These are phyloP conservation scores for Macadamia integrifolia DNA, from an alignment of 164 flowering plant genomes.

Conservation along the genomic window DNA sequence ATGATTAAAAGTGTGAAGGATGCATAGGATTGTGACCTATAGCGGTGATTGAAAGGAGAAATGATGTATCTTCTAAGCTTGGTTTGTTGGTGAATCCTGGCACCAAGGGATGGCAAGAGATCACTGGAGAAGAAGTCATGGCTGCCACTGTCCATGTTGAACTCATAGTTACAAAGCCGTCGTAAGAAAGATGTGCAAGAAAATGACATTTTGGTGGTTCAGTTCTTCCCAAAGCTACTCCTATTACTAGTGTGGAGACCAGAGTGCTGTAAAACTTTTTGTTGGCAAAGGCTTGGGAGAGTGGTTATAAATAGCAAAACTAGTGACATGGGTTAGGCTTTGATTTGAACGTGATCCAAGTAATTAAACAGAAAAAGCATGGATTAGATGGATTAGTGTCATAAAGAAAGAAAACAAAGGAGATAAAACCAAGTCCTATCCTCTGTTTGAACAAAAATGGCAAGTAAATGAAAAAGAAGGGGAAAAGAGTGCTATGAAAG, in stretches of 20 bases:
- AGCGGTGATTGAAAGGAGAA: slow-evolving; percentile 71
- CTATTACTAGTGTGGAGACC: slow-evolving; percentile 5
- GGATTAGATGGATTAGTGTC: slow-evolving; percentile 5
- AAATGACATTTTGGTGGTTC: slow-evolving; percentile 41
- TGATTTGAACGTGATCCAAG: not conserved
- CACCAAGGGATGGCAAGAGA: slow-evolving; percentile 89
- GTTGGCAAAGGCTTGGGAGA: slow-evolving; percentile 13
- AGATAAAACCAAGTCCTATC: not conserved
- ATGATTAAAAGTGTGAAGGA: not conserved
- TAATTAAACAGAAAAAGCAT: not conserved
- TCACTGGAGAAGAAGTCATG: slow-evolving; percentile 53
- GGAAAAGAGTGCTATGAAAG: not conserved
- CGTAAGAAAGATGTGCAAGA: slow-evolving; percentile 42
- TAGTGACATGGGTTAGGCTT: slow-evolving; percentile 16
- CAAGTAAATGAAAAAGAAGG: not conserved
- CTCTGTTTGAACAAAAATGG: not conserved
- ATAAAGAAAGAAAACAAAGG: slow-evolving; percentile 5
- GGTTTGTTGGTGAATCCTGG: slow-evolving; percentile 60
- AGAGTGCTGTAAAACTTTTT: slow-evolving; percentile 19
- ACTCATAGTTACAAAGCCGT: slow-evolving; percentile 52
- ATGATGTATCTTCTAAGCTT: slow-evolving; percentile 57
- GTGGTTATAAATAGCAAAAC: slow-evolving; percentile 26
- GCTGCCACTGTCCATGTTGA: slow-evolving; percentile 23
- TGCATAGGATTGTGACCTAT: slow-evolving; percentile 44
- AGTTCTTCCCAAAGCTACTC: slow-evolving; percentile 4